A percentile compares a stretch with the other conserved stretches of the same genome.
These are phyloP conservation scores for Hanseniaspora valbyensis DNA, from an alignment of 805 yeast genomes.

Conservation along the genomic window DNA sequence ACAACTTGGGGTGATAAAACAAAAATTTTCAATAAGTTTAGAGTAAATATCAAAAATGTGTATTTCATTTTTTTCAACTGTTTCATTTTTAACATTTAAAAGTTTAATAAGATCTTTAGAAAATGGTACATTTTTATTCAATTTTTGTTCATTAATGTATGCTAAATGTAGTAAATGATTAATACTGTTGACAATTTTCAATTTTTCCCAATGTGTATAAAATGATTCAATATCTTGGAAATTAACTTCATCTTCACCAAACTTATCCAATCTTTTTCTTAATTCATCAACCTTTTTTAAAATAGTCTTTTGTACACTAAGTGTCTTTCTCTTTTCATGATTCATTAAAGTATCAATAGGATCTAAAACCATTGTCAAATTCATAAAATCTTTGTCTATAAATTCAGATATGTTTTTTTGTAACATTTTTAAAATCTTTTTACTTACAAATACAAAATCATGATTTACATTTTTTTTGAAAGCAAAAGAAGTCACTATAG, in stretches of 20 bases:
- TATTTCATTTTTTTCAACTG: slow-evolving; percentile 21
- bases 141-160: slow-evolving; percentile 56
- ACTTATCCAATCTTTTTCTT: neutral
- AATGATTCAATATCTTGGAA: slow-evolving; percentile 42
- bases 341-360: neutral
- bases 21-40: slow-evolving; percentile 56
- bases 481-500: slow-evolving; percentile 82
- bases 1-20: slow-evolving; percentile 79
- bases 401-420: neutral
- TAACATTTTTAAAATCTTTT: slow-evolving; percentile 6
- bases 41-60: slow-evolving; percentile 35
- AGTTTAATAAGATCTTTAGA: slow-evolving; percentile 47
- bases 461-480: slow-evolving; percentile 53
- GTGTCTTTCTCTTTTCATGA: slow-evolving; percentile 28
- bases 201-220: slow-evolving; percentile 45
- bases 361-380: slow-evolving; percentile 36
- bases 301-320: slow-evolving; percentile 23
- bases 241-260: slow-evolving; percentile 20
- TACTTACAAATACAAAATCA: slow-evolving; percentile 31
- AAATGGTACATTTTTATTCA: slow-evolving; percentile 53
- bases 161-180: slow-evolving; percentile 44
- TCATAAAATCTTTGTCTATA: slow-evolving; percentile 47
- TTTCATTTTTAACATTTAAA: slow-evolving; percentile 31
- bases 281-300: slow-evolving; percentile 22
- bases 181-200: slow-evolving; percentile 42